Evolutionary conservation across 179 eudicot genomes (phyloP), one percentile per base, ranked within the genome.

Genomic region (Monotropa hypopitys): DNA sequence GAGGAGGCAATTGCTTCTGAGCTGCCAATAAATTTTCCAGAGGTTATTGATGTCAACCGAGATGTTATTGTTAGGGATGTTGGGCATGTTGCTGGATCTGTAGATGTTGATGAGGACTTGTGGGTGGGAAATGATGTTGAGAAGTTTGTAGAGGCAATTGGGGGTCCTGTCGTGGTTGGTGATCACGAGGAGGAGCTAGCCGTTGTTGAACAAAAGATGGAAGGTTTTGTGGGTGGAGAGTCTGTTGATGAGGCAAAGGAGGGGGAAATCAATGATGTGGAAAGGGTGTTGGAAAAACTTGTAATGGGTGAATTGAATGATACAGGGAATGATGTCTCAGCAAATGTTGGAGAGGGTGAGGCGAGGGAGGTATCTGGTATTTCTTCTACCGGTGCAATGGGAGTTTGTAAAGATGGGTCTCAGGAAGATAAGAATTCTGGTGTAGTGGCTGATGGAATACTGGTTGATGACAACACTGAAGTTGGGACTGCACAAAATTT

Each of bases 1-100:
- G 90, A 87, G 90, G 93, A 89, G 84, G 90, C 89, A 2, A 73
- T 83, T 69, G 85, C 75, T 35, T 50, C 80, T 40, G 84, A 79
- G 53, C 79, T 62, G 26, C 75, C 80, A 42, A 49, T 79, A 18
- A 57, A 46, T 62, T 83, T 23, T 72, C 72, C 78, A 0, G 88
- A 75, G 49, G 81, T 62, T 72, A 56, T 61, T 76, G 76, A 5
- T 66, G 76, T 68, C 61, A 57, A 30, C 76, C 69, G 13, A 2
- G 75, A 28, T 76, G 81, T 1, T 43, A 62, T 70, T 76, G 81
- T 26, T 42, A 86, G 77, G 28, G 61, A 32, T 20, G 77, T 54
- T 69, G 76, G 50, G 10, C 76, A 70, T 76, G 51, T 43, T 16
- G 84, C 40, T 15, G 57, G 65, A 70, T 50, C 76, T 32, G 69